phyloP scores from a whole-genome alignment of 306 rosid species.

The Cicer cuneatum region DNA sequence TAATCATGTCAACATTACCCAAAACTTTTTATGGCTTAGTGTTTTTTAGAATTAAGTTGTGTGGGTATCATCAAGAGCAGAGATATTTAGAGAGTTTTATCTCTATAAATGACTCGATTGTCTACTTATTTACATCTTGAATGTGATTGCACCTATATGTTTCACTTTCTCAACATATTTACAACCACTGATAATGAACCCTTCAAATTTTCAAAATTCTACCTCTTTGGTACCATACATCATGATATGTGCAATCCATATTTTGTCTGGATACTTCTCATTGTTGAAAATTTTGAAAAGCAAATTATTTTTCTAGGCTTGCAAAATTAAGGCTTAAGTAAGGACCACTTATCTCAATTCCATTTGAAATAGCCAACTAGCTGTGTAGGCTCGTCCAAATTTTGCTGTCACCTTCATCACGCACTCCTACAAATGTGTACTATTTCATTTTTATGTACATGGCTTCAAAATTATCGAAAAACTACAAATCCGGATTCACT shows the following conservation, averaged over 20 bases:
- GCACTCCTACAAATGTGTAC: background rate
- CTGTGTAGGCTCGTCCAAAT: constrained; percentile 9
- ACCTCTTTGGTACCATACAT: constrained; percentile 19
- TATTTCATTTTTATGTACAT: background rate
- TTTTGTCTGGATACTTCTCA: constrained; percentile 14
- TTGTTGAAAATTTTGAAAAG: constrained; percentile 8
- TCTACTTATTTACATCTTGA: no score
- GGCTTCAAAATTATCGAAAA: background rate
- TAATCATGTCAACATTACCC: no score
- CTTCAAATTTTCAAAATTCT: background rate
- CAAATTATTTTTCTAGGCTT: background rate
- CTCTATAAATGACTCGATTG: no score
- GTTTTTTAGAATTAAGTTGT: no score
- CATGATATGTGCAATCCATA: background rate
- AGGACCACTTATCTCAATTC: constrained; percentile 41
- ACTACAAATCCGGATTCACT: no score
- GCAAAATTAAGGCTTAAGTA: constrained; percentile 2
- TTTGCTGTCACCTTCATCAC: constrained; percentile 21
- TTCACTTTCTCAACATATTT: background rate
- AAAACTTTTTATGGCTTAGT: no score
- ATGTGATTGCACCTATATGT: no score
- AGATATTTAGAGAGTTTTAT: no score
- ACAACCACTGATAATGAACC: background rate
- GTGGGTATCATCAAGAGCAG: no score
- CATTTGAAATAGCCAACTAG: constrained; percentile 4